Base-by-base conservation (phyloP, 2,329 filamentous ascomycete species). In the Coniochaeta pulveracea region DNA sequence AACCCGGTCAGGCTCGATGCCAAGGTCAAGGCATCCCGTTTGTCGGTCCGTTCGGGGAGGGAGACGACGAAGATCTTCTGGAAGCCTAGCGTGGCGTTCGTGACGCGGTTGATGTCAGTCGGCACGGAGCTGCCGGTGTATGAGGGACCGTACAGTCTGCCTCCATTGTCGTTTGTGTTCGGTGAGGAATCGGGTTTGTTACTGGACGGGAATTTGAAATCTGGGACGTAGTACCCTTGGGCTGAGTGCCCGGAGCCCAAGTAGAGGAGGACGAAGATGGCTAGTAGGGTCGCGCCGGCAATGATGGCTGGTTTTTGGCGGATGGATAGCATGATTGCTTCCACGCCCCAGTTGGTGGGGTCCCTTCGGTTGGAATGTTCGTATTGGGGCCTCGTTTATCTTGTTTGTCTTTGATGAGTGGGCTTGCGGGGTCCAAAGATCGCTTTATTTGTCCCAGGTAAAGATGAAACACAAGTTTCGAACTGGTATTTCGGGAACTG, bases 1-100 rank as follows among this genome's bases (percentile, higher is more conserved):
- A 40, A 32, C 12, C 37, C 38, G 28, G 38, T 40, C 33, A 40
- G 30, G 32, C 34, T 37, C 29, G 38, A 36, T 24, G 38, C 38
- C 11, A 35, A 35, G 12, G 37, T 19, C n/a, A 40, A 35, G 17
- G 25, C 26, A 14, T 34, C 19, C 29, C 38, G 33, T 18, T 29
- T 29, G 19, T 36, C 26, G 9, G 38, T 26, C 18, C 35, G 37
- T 19, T 35, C 23, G 14, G 33, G 29, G n/a, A 30, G 33, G 17
- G 35, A 37, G 16, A 40, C 26, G 33, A 37, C 38, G 26, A 37
- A 40, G 34, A 40, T 34, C 24, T 17, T 8, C 16, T 33, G 26
- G 33, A 40, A 40, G 33, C 38, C 38, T 5, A 40, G 35, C 15
- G 38, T 40, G 15, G 38, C 32, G 29, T 40, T 40, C 14, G 25